Base-by-base conservation (phyloP, 225 moss, liverwort and hornwort species). In the Neckera pumila region DNA sequence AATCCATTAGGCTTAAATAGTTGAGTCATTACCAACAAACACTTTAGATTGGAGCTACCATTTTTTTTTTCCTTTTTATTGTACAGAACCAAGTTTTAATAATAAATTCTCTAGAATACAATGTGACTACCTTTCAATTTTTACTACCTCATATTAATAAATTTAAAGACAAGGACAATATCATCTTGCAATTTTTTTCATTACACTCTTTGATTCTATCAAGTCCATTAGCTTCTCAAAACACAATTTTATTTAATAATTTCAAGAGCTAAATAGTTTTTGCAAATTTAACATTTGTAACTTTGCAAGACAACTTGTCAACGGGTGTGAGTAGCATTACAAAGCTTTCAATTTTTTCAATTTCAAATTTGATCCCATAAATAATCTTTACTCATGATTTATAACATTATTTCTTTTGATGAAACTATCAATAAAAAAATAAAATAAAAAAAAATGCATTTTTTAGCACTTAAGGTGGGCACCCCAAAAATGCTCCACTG, bases 291-390 rank as follows among this genome's bases (percentile, higher is more conserved):
- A 54, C 9, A 54, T 34, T 54, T 21, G 10, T 21, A 51, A 51
- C 19, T 30, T 0, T 49, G 0, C 0, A 47, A 33, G 2, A 16
- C 7, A 47, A 74, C 19, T 73, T 45, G 0, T 11, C 0, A 2
- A 20, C 1, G 1, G 3, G 7, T 21, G 13, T 21, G 2, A 21
- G 14, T 13, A 34, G 5, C 34, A 51, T 12, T 22, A 14, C 14
- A 34, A 22, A 76, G 14, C 51, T 20, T 31, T 12, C 51, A 51
- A 33, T 31, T 49, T 47, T 11, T 49, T 47, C 47, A 4, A 34
- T 21, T 51, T 76, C 12, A 34, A 13, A 51, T 51, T 76, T 21
- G 7, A 33, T 12, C 12, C 12, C 12, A 0, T 4, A 33, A 8
- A 19, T 34, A 51, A 21, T 51, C 33, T 7, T 12, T 21, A 76